Conservation (phyloP, 2,329 filamentous ascomycete genomes). For the Aspergillus quadricinctus region DNA sequence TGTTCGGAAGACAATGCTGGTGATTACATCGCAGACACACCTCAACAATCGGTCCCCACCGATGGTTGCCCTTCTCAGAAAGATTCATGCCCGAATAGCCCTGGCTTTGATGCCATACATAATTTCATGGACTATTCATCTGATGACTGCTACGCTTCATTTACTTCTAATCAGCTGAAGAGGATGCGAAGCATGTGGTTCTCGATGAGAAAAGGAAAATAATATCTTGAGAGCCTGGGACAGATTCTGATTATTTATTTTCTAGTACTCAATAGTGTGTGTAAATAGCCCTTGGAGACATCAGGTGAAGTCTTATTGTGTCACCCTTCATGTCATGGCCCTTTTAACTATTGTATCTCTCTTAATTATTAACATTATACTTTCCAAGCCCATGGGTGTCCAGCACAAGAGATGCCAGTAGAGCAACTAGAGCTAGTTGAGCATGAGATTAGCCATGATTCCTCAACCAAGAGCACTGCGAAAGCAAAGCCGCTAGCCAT, state of each 20-base stretch:
- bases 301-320: not conserved
- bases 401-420: too few relatives aligned
- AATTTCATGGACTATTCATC: slow-evolving; percentile 60
- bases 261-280: not conserved
- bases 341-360: not conserved
- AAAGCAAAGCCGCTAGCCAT: not conserved
- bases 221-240: not conserved
- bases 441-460: not conserved
- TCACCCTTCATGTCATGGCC: not conserved
- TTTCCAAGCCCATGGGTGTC: too few relatives aligned
- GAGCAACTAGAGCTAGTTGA: not conserved
- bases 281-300: not conserved
- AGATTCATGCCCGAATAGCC: slow-evolving; percentile 46
- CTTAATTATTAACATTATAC: not conserved
- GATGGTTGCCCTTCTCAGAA: slow-evolving; percentile 51
- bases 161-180: slow-evolving; percentile 47
- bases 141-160: slow-evolving; percentile 52
- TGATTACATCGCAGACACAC: slow-evolving; percentile 44
- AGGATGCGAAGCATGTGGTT: slow-evolving; percentile 52
- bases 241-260: slow-evolving; percentile 1
- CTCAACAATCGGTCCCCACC: slow-evolving; percentile 53
- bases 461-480: not conserved
- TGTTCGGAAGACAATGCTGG: slow-evolving; percentile 33
- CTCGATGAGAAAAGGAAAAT: slow-evolving; percentile 37
- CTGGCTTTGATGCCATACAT: slow-evolving; percentile 50